These are phyloP conservation scores for Bretschneidera sinensis DNA, from an alignment of 345 rosid species.

Conservation along the genomic window DNA sequence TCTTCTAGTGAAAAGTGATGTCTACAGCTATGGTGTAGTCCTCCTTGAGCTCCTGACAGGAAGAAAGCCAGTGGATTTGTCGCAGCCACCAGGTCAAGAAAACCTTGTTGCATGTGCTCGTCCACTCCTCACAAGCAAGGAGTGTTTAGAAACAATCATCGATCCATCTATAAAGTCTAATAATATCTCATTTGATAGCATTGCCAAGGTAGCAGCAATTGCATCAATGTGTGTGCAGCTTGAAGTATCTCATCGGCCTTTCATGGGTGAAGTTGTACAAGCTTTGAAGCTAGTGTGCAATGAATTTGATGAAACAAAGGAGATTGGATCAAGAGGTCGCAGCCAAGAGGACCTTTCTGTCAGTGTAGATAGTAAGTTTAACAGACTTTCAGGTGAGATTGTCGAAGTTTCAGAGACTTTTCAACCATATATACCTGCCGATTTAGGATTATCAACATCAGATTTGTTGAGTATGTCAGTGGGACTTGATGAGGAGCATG, in stretches of 20 bases:
- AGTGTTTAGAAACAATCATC: slow-evolving; percentile 40
- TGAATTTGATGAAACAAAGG: slow-evolving; percentile 42
- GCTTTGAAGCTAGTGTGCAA: slow-evolving; percentile 62
- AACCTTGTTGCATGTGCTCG: slow-evolving; percentile 64
- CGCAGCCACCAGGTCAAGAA: slow-evolving; percentile 67
- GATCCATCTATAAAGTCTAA: slow-evolving; percentile 40
- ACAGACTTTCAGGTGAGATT: slow-evolving; percentile 25
- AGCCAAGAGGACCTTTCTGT: slow-evolving; percentile 18
- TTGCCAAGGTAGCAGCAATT: slow-evolving; percentile 59
- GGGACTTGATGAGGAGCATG: slow-evolving; percentile 30
- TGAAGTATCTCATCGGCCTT: slow-evolving; percentile 62
- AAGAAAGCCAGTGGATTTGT: slow-evolving; percentile 63
- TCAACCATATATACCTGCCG: slow-evolving; percentile 5
- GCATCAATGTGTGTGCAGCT: slow-evolving; percentile 73
- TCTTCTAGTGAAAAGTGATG: slow-evolving; percentile 71
- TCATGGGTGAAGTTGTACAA: slow-evolving; percentile 71
- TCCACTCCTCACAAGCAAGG: slow-evolving; percentile 52
- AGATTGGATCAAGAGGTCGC: slow-evolving; percentile 16
- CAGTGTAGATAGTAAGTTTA: slow-evolving; percentile 18
- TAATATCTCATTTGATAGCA: slow-evolving; percentile 38
- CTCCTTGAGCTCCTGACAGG: slow-evolving; percentile 71
- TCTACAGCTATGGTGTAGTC: slow-evolving; percentile 76
- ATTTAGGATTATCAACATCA: slow-evolving; percentile 24
- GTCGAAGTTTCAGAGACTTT: slow-evolving; percentile 23
- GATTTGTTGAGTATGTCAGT: slow-evolving; percentile 19